Conservation (phyloP, 225 moss, liverwort and hornwort species). For the Thuidium tamariscinum region DNA sequence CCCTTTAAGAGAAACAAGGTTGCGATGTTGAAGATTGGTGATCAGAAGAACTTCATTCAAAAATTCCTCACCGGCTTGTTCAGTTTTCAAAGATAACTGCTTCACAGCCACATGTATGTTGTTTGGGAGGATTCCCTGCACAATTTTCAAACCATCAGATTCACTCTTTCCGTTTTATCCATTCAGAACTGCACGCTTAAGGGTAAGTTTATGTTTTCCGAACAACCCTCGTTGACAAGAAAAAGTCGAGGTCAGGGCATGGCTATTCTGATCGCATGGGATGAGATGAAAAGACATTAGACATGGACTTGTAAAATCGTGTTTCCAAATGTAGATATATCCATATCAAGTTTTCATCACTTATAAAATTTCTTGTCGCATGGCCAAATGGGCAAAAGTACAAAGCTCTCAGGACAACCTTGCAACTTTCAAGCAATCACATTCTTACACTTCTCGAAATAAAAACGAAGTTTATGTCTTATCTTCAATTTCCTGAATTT, state of each 20-base stretch:
- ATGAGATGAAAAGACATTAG: background rate
- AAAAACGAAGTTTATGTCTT: background rate
- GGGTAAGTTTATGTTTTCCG: background rate
- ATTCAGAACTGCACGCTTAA: background rate
- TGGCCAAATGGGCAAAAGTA: background rate
- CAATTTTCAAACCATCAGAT: background rate
- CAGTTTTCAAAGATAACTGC: background rate
- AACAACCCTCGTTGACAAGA: background rate
- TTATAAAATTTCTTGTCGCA: background rate
- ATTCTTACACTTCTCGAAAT: background rate
- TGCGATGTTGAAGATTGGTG: conserved; percentile 23
- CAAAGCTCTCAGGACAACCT: background rate
- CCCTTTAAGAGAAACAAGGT: conserved; percentile 14
- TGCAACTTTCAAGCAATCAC: background rate
- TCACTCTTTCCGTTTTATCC: background rate
- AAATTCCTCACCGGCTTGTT: conserved; percentile 18
- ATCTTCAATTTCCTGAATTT: background rate
- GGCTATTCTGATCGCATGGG: background rate
- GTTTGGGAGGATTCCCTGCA: conserved; percentile 8
- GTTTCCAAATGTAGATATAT: background rate
- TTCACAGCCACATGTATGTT: conserved; percentile 11
- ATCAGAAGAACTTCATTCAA: conserved; percentile 31
- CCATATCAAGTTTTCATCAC: background rate
- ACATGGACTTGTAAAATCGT: background rate
- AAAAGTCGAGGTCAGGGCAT: background rate